These are phyloP conservation scores for Blechomonas ayalai DNA, from an alignment of 208 protist species.

Conservation along the genomic window DNA sequence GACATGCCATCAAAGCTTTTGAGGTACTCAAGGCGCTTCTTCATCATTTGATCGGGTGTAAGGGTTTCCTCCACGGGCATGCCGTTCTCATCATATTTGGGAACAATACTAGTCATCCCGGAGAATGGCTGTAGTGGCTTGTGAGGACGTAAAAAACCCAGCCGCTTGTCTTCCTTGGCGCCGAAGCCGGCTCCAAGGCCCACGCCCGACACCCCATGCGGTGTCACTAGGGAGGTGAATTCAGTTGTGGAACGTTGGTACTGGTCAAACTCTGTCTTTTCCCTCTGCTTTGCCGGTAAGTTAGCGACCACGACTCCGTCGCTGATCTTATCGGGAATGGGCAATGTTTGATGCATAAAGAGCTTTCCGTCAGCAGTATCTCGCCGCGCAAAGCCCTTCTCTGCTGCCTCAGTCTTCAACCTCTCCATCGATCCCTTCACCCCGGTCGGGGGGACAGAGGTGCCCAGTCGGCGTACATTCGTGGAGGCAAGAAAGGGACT, in stretches of 20 bases:
- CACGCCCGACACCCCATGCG: constrained; percentile 39
- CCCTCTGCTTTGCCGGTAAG: constrained; percentile 35
- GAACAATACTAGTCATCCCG: constrained; percentile 29
- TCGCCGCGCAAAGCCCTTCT: constrained; percentile 49
- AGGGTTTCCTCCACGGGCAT: constrained; percentile 62
- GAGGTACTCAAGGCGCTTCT: constrained; percentile 73
- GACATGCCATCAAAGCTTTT: constrained; percentile 74
- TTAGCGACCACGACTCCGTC: constrained; percentile 55
- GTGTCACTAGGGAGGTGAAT: constrained; percentile 70
- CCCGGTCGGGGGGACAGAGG: neutral
- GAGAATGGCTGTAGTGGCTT: constrained; percentile 51
- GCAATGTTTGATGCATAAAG: constrained; percentile 49
- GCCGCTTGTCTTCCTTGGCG: constrained; percentile 65
- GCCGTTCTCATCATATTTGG: constrained; percentile 66
- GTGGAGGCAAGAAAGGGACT: neutral
- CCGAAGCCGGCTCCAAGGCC: constrained; percentile 78
- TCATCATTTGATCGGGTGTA: constrained; percentile 43
- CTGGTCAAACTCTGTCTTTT: constrained; percentile 53
- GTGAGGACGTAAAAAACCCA: constrained; percentile 70
- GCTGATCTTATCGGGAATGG: constrained; percentile 18
- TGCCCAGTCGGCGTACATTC: neutral
- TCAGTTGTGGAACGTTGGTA: constrained; percentile 75
- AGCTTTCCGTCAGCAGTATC: constrained; percentile 38
- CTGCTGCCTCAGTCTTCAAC: constrained; percentile 36
- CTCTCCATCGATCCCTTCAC: constrained; percentile 16